Conservation (phyloP, 441 rosid species). For the Bruguiera hainesii region DNA sequence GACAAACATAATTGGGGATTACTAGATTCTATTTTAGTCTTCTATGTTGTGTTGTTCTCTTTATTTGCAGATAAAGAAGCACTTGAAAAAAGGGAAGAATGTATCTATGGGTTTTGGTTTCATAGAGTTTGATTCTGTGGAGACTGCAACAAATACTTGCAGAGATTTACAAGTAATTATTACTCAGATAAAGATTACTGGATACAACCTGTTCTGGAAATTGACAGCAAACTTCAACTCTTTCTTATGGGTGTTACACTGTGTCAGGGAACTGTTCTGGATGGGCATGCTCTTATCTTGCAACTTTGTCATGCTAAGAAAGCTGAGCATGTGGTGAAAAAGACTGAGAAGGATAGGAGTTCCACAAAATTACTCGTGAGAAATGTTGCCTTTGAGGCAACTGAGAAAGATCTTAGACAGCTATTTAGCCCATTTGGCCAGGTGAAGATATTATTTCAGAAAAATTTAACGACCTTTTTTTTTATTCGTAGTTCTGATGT, state of each 20-base stretch:
- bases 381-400: constrained; percentile 95
- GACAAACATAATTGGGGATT: neutral
- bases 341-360: constrained; percentile 56
- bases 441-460: constrained; percentile 35
- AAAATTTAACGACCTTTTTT: neutral
- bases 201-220: constrained; percentile 5
- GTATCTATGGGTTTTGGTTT: constrained; percentile 93
- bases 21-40: constrained; percentile 17
- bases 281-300: constrained; percentile 83
- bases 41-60: constrained; percentile 10
- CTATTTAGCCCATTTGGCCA: constrained; percentile 91
- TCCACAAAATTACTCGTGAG: constrained; percentile 71
- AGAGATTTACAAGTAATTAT: constrained; percentile 67
- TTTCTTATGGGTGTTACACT: neutral
- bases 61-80: constrained; percentile 66
- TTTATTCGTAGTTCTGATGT: neutral
- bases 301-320: constrained; percentile 73
- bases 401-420: constrained; percentile 78
- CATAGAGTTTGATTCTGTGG: constrained; percentile 78
- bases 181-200: constrained; percentile 6
- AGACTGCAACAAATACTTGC: constrained; percentile 62
- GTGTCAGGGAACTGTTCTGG: constrained; percentile 75
- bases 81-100: constrained; percentile 70
- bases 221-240: constrained; percentile 3
- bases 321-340: constrained; percentile 49